Conservation (phyloP, 1,139 yeast genomes). For the Saccharomyces pastorianus region DNA sequence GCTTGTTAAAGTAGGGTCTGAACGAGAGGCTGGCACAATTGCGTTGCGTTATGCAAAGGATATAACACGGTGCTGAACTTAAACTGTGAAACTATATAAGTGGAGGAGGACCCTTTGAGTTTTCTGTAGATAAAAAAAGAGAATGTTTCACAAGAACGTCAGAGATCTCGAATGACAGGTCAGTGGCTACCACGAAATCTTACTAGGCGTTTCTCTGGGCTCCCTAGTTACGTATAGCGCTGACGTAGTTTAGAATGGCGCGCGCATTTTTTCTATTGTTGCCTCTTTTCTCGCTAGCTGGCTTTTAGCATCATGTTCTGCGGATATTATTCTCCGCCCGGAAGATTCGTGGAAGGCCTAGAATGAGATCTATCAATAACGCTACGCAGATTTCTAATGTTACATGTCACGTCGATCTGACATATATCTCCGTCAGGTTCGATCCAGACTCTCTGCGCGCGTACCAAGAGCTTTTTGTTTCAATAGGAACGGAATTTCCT, state of each 20-base stretch:
- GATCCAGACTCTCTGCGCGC: background rate
- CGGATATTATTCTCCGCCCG: background rate
- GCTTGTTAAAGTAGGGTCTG: background rate
- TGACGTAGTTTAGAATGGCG: background rate
- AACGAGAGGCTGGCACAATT: background rate
- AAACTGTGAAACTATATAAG: background rate
- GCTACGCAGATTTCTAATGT: background rate
- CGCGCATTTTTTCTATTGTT: background rate
- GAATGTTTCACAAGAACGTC: background rate
- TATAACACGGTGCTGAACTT: too few species aligned
- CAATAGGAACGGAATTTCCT: background rate
- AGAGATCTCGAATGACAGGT: background rate
- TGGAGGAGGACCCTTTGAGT: background rate
- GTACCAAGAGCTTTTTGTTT: background rate
- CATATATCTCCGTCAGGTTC: background rate
- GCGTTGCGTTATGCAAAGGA: background rate
- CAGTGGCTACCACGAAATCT: background rate
- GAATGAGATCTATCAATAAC: background rate
- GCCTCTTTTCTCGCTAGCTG: background rate
- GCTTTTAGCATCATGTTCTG: background rate
- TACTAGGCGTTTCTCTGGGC: background rate
- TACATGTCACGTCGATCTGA: background rate
- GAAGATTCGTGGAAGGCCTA: background rate
- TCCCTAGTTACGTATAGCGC: background rate
- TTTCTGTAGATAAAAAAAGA: background rate